Evolutionary conservation across 2,329 filamentous ascomycete genomes (phyloP).

Genomic region (Aspergillus niger): DNA sequence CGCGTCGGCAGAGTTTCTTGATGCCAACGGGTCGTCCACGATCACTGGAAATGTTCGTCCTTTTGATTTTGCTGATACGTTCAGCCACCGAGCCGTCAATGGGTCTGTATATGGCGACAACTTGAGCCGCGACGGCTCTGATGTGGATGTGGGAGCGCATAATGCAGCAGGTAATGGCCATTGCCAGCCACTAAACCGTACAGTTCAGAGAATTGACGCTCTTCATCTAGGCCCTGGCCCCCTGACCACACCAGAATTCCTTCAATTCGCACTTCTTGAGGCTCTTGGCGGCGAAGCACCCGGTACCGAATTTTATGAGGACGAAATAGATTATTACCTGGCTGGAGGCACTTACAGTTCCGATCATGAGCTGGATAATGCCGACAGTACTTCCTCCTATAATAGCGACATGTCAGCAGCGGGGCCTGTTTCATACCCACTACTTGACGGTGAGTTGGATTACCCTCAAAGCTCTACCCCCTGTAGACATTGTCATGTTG

Average conservation of each 20-base stretch:
- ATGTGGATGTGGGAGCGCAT: conserved; percentile 14
- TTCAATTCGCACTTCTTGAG: conserved; percentile 27
- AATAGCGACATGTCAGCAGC: conserved; percentile 19
- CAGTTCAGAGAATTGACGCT: conserved; percentile 8
- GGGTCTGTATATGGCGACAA: conserved; percentile 22
- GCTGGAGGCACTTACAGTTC: conserved; percentile 20
- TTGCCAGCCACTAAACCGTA: conserved; percentile 3
- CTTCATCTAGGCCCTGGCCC: conserved; percentile 12
- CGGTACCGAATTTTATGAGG: conserved; percentile 22
- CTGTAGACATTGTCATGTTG: background rate
- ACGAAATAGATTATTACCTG: conserved; percentile 17
- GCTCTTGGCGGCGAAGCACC: conserved; percentile 25
- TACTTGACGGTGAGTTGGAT: conserved; percentile 22
- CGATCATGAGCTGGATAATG: conserved; percentile 19
- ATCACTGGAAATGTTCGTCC: conserved; percentile 6
- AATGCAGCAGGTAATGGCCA: background rate
- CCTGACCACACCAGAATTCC: conserved; percentile 24
- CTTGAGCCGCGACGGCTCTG: conserved; percentile 17
- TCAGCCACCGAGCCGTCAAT: conserved; percentile 24
- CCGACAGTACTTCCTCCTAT: conserved; percentile 17
- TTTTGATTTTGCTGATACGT: conserved; percentile 18
- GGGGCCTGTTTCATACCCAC: conserved; percentile 16
- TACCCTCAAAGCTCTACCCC: background rate
- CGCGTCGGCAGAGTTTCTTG: background rate
- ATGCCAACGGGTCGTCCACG: background rate